These are phyloP conservation scores for Debaryomycetaceae sp. DNA, from an alignment of 1,139 yeast genomes.

Conservation along the genomic window DNA sequence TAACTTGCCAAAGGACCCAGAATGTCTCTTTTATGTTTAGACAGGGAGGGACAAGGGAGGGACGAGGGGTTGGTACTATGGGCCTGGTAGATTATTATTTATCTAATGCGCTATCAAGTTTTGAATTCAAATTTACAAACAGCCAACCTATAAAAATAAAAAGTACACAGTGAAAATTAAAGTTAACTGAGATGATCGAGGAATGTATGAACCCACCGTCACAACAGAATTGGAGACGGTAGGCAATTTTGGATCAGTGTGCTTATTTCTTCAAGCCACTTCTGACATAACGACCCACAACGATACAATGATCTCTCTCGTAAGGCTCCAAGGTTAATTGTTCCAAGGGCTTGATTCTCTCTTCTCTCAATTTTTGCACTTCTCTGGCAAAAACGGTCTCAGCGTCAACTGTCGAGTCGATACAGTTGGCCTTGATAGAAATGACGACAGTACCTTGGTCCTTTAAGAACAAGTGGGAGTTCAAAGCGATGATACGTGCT, in stretches of 20 bases:
- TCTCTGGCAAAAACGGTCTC: conserved; percentile 99
- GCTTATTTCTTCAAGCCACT: conserved; percentile 62
- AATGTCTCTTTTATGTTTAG: too few relatives aligned
- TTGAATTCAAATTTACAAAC: not conserved
- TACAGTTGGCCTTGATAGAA: conserved; percentile 99
- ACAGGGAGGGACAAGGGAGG: too few relatives aligned
- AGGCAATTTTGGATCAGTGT: not conserved
- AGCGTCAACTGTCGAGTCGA: conserved; percentile 98
- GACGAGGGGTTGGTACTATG: too few relatives aligned
- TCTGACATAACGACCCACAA: conserved; percentile 94
- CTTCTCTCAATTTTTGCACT: conserved; percentile 98
- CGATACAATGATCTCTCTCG: conserved; percentile 99
- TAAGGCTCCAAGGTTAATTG: conserved; percentile 98
- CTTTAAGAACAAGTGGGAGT: conserved; percentile 95
- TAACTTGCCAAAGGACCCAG: too few relatives aligned
- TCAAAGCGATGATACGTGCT: conserved; percentile 98
- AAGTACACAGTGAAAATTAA: conserved; percentile 3
- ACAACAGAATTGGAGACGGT: not conserved
- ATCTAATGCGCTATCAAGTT: not conserved
- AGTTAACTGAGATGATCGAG: not conserved
- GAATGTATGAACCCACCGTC: not conserved
- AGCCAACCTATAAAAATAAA: not conserved
- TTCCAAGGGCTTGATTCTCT: conserved; percentile 96
- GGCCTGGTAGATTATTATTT: too few relatives aligned
- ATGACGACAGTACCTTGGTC: conserved; percentile 98